Conservation (phyloP, 805 yeast species). For the Saturnispora serradocipensis region DNA sequence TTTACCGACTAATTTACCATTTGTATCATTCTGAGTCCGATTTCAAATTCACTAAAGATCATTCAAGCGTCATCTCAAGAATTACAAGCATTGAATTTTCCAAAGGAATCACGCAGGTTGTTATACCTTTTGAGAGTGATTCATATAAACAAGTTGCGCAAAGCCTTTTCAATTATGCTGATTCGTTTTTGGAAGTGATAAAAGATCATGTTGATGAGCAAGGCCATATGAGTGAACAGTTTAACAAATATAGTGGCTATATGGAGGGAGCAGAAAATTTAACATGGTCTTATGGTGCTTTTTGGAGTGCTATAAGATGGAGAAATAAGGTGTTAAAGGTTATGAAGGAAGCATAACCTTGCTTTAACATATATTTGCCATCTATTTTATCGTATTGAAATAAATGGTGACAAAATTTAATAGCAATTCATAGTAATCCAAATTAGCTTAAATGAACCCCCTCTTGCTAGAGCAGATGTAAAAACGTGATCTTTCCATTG, state of each 20-base stretch:
- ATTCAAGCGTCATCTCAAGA: slow-evolving; percentile 17
- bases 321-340: slow-evolving; percentile 35
- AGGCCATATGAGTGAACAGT: slow-evolving; percentile 84
- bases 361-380: not conserved
- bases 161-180: slow-evolving; percentile 48
- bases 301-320: slow-evolving; percentile 62
- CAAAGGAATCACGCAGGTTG: slow-evolving; percentile 8
- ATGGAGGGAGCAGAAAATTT: slow-evolving; percentile 82
- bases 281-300: slow-evolving; percentile 86
- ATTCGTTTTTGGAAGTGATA: slow-evolving; percentile 54
- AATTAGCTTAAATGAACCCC: too few relatives aligned
- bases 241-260: slow-evolving; percentile 69
- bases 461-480: too few relatives aligned
- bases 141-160: slow-evolving; percentile 39
- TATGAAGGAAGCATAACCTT: not conserved
- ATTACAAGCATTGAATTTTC: slow-evolving; percentile 20
- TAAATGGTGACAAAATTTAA: not conserved
- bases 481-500: too few relatives aligned
- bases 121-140: slow-evolving; percentile 30
- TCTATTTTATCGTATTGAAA: not conserved
- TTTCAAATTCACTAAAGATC: slow-evolving; percentile 28
- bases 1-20: slow-evolving; percentile 46
- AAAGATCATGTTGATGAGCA: slow-evolving; percentile 51
- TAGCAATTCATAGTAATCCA: too few relatives aligned
- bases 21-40: slow-evolving; percentile 32